Percentiles rank a stretch among this genome's conserved stretches.
phyloP scores from a whole-genome alignment of 73 alveolate species.

The Breviolum minutum region DNA sequence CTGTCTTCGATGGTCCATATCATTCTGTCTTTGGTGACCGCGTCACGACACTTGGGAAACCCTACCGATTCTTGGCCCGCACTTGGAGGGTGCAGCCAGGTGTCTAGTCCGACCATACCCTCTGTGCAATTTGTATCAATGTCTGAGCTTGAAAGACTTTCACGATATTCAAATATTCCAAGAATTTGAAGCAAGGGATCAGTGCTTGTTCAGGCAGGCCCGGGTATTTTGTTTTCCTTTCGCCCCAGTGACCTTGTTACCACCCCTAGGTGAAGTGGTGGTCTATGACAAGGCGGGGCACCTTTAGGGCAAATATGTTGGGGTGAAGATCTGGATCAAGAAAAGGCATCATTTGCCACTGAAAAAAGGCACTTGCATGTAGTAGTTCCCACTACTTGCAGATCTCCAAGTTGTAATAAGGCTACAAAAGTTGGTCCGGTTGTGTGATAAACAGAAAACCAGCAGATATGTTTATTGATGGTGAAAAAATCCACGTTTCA shows the following conservation, averaged over 20 bases:
- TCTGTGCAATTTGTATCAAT: no score
- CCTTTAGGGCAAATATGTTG: no score
- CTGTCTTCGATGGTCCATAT: constrained; percentile 86
- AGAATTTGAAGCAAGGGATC: no score
- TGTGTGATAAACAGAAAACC: neutral
- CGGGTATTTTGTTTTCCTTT: neutral
- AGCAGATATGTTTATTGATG: neutral
- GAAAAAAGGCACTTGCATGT: no score
- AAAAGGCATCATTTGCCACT: no score
- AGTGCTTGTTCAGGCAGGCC: no score
- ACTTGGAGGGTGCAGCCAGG: neutral
- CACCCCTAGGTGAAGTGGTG: constrained; percentile 34
- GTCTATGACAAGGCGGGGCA: constrained; percentile 57
- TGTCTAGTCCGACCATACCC: no score
- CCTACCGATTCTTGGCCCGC: constrained; percentile 67
- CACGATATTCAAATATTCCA: no score
- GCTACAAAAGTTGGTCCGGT: neutral
- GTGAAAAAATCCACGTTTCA: no score
- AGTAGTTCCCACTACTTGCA: no score
- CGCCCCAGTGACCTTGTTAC: neutral
- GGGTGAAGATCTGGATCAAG: no score
- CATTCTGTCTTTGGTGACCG: constrained; percentile 92
- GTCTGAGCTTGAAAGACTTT: no score
- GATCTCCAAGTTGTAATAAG: neutral
- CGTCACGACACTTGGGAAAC: constrained; percentile 81